Evolutionary conservation across 257 asterid species (phyloP).

Genomic region (Gentiana macrophylla): DNA sequence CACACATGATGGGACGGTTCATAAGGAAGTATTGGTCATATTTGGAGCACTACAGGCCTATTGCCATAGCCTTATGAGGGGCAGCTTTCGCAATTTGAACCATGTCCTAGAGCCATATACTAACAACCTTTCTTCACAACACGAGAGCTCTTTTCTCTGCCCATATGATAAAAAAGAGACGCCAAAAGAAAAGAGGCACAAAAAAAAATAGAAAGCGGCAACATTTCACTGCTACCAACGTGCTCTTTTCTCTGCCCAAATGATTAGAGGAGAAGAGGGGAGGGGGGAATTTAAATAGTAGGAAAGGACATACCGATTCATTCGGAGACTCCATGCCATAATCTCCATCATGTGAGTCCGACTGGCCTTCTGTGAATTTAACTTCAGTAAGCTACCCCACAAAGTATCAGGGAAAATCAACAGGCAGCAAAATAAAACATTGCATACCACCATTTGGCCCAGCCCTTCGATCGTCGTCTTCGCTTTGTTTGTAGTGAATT

Average conservation of each 20-base stretch:
- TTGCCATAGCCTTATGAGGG: too few relatives aligned
- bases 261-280: not conserved
- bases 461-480: slow-evolving; percentile 22
- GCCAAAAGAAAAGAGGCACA: too few relatives aligned
- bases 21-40: too few relatives aligned
- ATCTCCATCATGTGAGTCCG: slow-evolving; percentile 60
- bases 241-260: too few relatives aligned
- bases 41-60: too few relatives aligned
- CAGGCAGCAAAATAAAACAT: slow-evolving; percentile 4
- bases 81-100: too few relatives aligned
- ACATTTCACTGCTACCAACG: too few relatives aligned
- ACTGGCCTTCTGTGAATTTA: slow-evolving; percentile 58
- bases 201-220: too few relatives aligned
- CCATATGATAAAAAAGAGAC: not conserved
- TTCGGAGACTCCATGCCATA: slow-evolving; percentile 54
- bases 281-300: not conserved
- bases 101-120: too few relatives aligned
- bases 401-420: slow-evolving; percentile 11
- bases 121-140: too few relatives aligned
- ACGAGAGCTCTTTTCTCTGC: too few relatives aligned
- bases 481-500: slow-evolving; percentile 28
- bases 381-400: slow-evolving; percentile 20
- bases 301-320: slow-evolving; percentile 53
- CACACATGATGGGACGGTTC: too few relatives aligned
- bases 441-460: slow-evolving; percentile 43